Conservation (phyloP, 495 filamentous ascomycete genomes). For the Neurospora africana region DNA sequence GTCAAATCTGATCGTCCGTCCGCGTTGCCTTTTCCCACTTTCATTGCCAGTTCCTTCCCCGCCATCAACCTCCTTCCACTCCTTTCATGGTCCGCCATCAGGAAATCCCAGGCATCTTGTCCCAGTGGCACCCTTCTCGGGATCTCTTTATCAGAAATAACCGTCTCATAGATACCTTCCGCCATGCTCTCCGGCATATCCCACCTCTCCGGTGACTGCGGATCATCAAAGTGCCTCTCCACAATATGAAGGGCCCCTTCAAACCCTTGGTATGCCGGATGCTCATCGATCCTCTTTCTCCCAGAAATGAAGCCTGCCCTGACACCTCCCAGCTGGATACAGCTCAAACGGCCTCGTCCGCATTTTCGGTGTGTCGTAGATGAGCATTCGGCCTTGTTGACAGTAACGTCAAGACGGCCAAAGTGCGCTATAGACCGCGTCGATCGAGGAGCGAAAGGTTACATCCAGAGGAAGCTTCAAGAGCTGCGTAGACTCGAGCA, state of each 20-base stretch:
- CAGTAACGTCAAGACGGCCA: conserved; percentile 41
- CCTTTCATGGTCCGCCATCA: conserved; percentile 24
- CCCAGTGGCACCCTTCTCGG: conserved; percentile 38
- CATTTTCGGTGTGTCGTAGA: conserved; percentile 36
- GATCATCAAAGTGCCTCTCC: conserved; percentile 22
- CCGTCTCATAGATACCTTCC: conserved; percentile 26
- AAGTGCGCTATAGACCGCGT: conserved; percentile 30
- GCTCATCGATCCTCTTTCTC: conserved; percentile 13
- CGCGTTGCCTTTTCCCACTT: conserved; percentile 13
- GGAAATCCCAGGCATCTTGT: conserved; percentile 29
- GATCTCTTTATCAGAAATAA: conserved; percentile 24
- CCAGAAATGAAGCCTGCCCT: conserved; percentile 34
- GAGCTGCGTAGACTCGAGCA: conserved; percentile 22
- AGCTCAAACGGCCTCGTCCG: conserved; percentile 30
- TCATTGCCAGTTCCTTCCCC: conserved; percentile 25
- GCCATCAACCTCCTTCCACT: conserved; percentile 24
- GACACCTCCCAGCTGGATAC: conserved; percentile 41
- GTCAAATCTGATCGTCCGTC: neutral
- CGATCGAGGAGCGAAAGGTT: conserved; percentile 27
- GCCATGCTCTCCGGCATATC: conserved; percentile 28
- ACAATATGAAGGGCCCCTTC: conserved; percentile 28
- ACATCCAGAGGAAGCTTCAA: conserved; percentile 40
- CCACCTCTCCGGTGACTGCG: conserved; percentile 21
- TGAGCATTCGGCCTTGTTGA: conserved; percentile 47
- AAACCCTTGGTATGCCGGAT: conserved; percentile 30